A percentile compares a stretch with the other conserved stretches of the same genome.
Evolutionary conservation across 345 rosid genomes (phyloP).

Genomic region (Eucalyptus viminalis): DNA sequence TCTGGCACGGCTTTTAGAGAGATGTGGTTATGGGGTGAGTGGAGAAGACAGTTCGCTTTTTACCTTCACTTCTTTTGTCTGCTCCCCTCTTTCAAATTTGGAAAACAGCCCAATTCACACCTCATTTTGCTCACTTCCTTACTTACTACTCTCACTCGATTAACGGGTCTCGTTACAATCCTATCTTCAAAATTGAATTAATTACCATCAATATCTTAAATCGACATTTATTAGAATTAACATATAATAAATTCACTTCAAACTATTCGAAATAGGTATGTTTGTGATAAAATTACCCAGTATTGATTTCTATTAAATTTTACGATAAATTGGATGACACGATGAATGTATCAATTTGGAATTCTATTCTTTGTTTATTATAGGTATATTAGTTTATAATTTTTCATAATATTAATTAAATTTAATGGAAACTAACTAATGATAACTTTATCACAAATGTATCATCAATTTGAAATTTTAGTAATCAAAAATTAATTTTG

Average conservation of each 20-base stretch:
- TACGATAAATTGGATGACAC: fast-evolving
- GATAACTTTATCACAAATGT: too few relatives aligned
- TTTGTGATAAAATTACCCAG: fast-evolving
- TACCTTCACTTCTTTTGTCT: background rate
- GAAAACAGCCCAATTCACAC: background rate
- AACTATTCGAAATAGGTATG: too few relatives aligned
- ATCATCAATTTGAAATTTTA: fast-evolving
- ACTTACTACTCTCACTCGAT: background rate
- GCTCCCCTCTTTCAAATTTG: background rate
- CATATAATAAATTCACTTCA: too few relatives aligned
- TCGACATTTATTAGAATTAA: background rate
- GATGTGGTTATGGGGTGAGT: background rate
- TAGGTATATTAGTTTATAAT: fast-evolving
- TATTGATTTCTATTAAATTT: too few relatives aligned
- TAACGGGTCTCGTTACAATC: background rate
- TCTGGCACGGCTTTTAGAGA: background rate
- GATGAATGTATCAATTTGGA: fast-evolving
- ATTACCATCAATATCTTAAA: background rate
- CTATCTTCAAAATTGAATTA: background rate
- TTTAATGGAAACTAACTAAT: fast-evolving
- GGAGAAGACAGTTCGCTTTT: background rate
- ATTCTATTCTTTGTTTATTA: too few relatives aligned
- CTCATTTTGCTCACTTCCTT: background rate
- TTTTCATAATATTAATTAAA: fast-evolving
- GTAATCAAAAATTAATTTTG: too few relatives aligned